Percentiles rank a stretch among this genome's conserved stretches.
Evolutionary conservation across 2,329 filamentous ascomycete genomes (phyloP).

Genomic region (Metarhizium sp.): DNA sequence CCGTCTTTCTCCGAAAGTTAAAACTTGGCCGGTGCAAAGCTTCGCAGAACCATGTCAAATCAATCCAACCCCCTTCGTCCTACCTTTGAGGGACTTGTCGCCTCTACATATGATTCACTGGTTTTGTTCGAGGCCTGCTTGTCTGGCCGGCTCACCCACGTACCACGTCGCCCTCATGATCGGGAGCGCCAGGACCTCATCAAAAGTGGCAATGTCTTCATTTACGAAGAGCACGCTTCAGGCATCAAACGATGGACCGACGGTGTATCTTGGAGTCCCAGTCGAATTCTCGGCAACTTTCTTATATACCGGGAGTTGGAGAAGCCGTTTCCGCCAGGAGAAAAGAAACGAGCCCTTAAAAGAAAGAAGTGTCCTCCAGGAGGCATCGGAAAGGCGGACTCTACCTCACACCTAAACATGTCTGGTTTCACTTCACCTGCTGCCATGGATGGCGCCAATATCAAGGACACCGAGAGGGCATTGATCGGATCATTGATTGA

Average conservation of each 20-base stretch:
- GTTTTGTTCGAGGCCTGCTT: constrained; percentile 74
- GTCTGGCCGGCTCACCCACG: constrained; percentile 59
- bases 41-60: constrained; percentile 16
- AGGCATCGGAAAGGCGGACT: constrained; percentile 27
- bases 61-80: constrained; percentile 37
- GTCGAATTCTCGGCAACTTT: constrained; percentile 75
- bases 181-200: constrained; percentile 70
- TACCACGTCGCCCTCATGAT: constrained; percentile 78
- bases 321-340: constrained; percentile 67
- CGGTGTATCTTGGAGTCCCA: constrained; percentile 84
- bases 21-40: neutral
- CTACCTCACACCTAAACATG: constrained; percentile 13
- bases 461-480: constrained; percentile 25
- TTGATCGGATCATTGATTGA: constrained; percentile 80
- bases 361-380: constrained; percentile 38
- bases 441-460: neutral
- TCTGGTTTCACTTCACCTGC: constrained; percentile 5
- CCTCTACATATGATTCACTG: constrained; percentile 65
- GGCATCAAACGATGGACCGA: constrained; percentile 95
- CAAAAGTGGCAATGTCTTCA: constrained; percentile 76
- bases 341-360: constrained; percentile 79
- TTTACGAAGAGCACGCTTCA: constrained; percentile 84
- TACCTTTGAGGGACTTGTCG: constrained; percentile 58
- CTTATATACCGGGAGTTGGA: constrained; percentile 77
- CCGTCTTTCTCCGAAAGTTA: neutral